A percentile compares a stretch with the other conserved stretches of the same genome.
Evolutionary conservation across 106 monocot genomes (phyloP).

Genomic region (Allium sativum): DNA sequence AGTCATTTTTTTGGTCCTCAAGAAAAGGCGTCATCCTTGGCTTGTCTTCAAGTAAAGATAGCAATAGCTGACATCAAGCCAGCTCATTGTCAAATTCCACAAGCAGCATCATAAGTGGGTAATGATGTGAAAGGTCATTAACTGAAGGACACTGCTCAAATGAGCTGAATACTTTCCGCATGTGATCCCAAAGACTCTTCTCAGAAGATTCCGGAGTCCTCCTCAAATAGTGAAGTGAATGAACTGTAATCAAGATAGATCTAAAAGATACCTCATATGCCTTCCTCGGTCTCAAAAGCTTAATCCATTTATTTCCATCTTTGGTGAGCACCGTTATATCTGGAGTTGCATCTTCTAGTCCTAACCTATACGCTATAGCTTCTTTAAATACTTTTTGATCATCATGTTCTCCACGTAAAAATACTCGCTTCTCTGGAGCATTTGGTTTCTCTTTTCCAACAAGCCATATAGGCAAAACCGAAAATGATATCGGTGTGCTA

Average conservation of each 20-base stretch:
- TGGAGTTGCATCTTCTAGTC: conserved; percentile 30
- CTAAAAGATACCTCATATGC: conserved; percentile 28
- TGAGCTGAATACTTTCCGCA: conserved; percentile 28
- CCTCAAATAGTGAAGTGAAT: conserved; percentile 44
- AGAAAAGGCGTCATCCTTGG: no score
- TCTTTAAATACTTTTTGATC: conserved; percentile 53
- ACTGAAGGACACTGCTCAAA: conserved; percentile 35
- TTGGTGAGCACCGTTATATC: conserved; percentile 36
- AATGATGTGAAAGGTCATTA: conserved; percentile 30
- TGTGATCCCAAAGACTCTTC: conserved; percentile 49
- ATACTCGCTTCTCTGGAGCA: conserved; percentile 19
- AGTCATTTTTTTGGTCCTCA: conserved; percentile 1
- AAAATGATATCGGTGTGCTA: conserved; percentile 43
- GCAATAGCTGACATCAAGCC: conserved; percentile 27
- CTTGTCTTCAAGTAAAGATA: no score
- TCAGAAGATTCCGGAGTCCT: conserved; percentile 35
- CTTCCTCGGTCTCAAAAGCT: conserved; percentile 40
- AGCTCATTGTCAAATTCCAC: conserved; percentile 28
- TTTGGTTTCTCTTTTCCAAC: conserved; percentile 7
- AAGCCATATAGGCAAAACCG: conserved; percentile 39
- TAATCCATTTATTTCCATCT: conserved; percentile 52
- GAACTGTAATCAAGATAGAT: conserved; percentile 28
- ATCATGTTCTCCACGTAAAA: conserved; percentile 41
- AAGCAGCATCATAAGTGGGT: conserved; percentile 27
- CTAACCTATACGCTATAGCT: conserved; percentile 55